Evolutionary conservation across 140 eudicot genomes (phyloP).

Genomic region (Flaveria floridana): DNA sequence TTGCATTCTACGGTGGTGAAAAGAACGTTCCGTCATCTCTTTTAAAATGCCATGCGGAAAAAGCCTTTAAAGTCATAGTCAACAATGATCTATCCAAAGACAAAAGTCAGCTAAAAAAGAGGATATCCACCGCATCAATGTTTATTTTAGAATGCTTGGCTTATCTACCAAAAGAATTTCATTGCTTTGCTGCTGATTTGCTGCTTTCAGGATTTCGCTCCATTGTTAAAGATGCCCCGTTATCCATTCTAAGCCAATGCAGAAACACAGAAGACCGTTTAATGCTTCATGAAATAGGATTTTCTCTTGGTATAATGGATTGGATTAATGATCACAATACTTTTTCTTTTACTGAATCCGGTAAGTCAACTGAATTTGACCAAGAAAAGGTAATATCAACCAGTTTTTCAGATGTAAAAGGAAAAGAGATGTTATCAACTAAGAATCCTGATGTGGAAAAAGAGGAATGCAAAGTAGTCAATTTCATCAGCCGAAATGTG

Average conservation of each 20-base stretch:
- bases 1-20: conserved; percentile 74
- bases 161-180: conserved; percentile 67
- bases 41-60: conserved; percentile 59
- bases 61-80: conserved; percentile 62
- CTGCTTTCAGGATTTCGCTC: conserved; percentile 69
- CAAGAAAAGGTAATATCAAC: conserved; percentile 27
- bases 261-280: conserved; percentile 48
- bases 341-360: conserved; percentile 33
- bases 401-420: conserved; percentile 26
- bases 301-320: conserved; percentile 76
- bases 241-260: conserved; percentile 63
- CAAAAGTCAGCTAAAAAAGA: conserved; percentile 29
- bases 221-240: conserved; percentile 57
- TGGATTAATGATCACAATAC: conserved; percentile 71
- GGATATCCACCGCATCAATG: conserved; percentile 41
- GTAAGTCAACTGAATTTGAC: conserved; percentile 26
- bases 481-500: conserved; percentile 14
- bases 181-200: conserved; percentile 64
- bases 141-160: conserved; percentile 68
- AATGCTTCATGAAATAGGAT: conserved; percentile 84
- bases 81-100: conserved; percentile 31
- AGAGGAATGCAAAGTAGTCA: conserved; percentile 24
- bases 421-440: conserved; percentile 28
- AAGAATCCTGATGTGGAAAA: conserved; percentile 27
- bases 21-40: conserved; percentile 60